Base-by-base conservation (phyloP, 192 early-diverging fungal species). In the Endogone sp. region DNA sequence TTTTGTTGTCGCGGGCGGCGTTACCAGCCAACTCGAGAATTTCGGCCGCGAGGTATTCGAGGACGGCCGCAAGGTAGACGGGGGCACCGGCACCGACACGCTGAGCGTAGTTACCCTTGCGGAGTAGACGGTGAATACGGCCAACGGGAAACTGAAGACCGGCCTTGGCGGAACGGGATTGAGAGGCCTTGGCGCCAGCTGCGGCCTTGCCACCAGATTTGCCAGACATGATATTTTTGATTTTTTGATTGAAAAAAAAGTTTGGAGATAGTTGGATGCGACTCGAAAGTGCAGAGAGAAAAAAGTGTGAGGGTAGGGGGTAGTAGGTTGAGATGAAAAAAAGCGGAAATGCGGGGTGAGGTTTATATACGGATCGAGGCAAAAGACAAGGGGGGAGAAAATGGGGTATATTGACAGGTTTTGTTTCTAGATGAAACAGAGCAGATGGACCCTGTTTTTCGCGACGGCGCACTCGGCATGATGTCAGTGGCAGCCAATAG, bases 91-190 rank as follows among this genome's bases (percentile, higher is more conserved):
- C 91, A 75, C 91, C 93, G 61, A 94, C 87, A 80, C 93, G 89
- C 67, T 89, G 86, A 72, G 93, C 91, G 81, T 94, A 94, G 86
- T 93, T 93, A 69, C 93, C 93, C 73, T 87, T 87, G 71, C 91
- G 83, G 54, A 94, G 83, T 59, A 91, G 88, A 85, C 93, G 91
- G 82, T 93, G 92, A 79, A 94, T 86, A 90, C 93, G 92, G 76
- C 93, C 93, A 68, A 93, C 92, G 66, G 92, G 93, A 89, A 95
- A 95, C 76, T 92, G 90, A 66, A 95, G 90, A 79, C 93, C 93
- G 69, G 93, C 93, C 73, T 89, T 87, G 71, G 85, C 75, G 29
- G 92, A 94, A 63, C 92, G 86, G 59, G 92, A 90, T 79, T 90
- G 73, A 44, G 55, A 11, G n/a, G 73, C 69, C 90, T 84, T 87